Conservation (phyloP, 768 basidiomycete genomes). For the Calocybe cyanea region DNA sequence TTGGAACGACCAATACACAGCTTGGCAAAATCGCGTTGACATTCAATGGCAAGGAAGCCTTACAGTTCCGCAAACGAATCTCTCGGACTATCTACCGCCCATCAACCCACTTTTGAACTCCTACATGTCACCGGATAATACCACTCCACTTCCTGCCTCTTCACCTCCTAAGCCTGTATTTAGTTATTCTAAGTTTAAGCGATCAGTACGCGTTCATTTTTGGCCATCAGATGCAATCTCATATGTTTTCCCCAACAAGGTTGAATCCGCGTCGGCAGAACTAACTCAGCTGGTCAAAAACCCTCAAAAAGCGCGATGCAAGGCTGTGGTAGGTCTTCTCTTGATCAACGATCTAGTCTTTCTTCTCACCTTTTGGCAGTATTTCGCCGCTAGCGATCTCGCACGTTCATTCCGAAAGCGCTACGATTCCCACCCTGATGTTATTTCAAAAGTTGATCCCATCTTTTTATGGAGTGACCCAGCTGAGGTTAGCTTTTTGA, state of each 20-base stretch:
- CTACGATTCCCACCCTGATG: constrained; percentile 29
- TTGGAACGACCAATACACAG: constrained; percentile 29
- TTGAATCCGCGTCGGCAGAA: constrained; percentile 17
- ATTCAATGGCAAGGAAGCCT: constrained; percentile 32
- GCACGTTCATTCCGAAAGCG: constrained; percentile 35
- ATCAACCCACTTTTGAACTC: not conserved
- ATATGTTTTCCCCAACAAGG: constrained; percentile 3
- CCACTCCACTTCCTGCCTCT: constrained; percentile 2
- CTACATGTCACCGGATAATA: not conserved
- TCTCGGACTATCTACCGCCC: constrained; percentile 4
- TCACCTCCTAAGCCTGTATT: constrained; percentile 22
- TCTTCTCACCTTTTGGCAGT: constrained; percentile 25
- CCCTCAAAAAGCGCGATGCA: constrained; percentile 33
- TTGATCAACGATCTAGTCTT: constrained; percentile 4
- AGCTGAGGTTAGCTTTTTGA: constrained; percentile 36
- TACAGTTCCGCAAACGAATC: constrained; percentile 27
- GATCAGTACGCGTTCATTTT: constrained; percentile 21
- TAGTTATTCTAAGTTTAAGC: constrained; percentile 25
- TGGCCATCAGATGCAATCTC: not conserved
- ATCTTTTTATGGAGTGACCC: constrained; percentile 49
- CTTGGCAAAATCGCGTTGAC: constrained; percentile 32
- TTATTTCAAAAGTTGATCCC: constrained; percentile 30
- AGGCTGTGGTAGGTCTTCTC: constrained; percentile 32
- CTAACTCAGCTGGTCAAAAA: constrained; percentile 28
- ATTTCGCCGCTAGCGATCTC: constrained; percentile 32